These are phyloP conservation scores for Colletotrichum simmondsii DNA, from an alignment of 2,329 filamentous ascomycete genomes.

Conservation along the genomic window DNA sequence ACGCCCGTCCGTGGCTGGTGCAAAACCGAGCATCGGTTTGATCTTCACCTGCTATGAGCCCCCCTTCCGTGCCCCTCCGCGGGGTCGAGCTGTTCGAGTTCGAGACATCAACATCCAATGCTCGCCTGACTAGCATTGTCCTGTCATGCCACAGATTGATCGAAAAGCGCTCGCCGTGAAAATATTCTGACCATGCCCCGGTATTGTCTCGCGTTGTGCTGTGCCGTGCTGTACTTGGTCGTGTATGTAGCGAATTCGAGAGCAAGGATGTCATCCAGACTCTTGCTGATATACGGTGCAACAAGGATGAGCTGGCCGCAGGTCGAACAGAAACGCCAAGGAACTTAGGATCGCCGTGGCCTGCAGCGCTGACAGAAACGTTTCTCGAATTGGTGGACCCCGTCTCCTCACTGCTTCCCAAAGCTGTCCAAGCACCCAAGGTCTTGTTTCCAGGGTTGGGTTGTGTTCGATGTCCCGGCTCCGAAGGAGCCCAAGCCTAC, in stretches of 20 bases:
- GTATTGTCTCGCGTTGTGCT: background rate
- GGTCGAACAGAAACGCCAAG: background rate
- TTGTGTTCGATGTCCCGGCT: background rate
- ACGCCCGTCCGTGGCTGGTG: background rate
- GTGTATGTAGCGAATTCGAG: background rate
- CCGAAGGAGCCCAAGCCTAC: background rate
- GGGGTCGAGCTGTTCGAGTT: slow-evolving; percentile 22
- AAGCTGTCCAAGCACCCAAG: background rate
- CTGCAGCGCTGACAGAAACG: slow-evolving; percentile 30
- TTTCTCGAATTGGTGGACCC: slow-evolving; percentile 11
- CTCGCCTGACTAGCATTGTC: background rate
- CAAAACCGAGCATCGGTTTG: slow-evolving; percentile 13
- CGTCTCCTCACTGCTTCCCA: slow-evolving; percentile 1
- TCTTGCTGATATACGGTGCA: background rate
- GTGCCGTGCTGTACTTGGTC: background rate
- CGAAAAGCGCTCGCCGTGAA: background rate
- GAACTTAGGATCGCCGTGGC: slow-evolving; percentile 12
- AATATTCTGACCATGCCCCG: background rate
- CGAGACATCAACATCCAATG: slow-evolving; percentile 18
- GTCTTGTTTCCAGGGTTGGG: slow-evolving; percentile 1
- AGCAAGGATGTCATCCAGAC: background rate
- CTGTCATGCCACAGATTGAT: background rate
- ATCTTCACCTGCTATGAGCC: slow-evolving; percentile 5
- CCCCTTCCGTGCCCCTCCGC: slow-evolving; percentile 1
- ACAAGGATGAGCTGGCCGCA: slow-evolving; percentile 8